Conservation (phyloP, 1,284 basidiomycete species). For the Cryptococcus maquisensis region DNA sequence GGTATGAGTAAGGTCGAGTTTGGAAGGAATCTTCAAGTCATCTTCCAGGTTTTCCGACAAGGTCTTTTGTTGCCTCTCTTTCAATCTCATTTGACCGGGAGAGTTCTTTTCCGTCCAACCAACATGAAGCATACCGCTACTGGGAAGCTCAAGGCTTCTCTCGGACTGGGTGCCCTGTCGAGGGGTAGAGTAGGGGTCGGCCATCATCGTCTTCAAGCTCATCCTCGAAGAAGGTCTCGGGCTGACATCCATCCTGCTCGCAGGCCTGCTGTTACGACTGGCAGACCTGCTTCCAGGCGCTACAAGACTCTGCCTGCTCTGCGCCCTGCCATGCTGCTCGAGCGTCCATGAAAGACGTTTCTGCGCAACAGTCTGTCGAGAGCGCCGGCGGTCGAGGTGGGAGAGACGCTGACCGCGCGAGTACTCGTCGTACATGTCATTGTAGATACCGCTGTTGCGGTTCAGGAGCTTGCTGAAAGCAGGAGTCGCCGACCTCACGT, state of each 20-base stretch:
- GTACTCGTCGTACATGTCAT: constrained; percentile 41
- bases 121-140: constrained; percentile 1
- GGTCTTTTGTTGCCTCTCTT: constrained; percentile 10
- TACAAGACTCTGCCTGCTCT: constrained; percentile 11
- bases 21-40: constrained; percentile 16
- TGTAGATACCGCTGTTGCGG: constrained; percentile 28
- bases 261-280: constrained; percentile 6
- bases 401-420: constrained; percentile 15
- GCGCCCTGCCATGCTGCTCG: constrained; percentile 15
- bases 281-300: constrained; percentile 6
- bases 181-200: neutral
- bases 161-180: neutral
- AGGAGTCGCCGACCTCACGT: constrained; percentile 20
- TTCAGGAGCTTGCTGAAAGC: constrained; percentile 15
- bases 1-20: constrained; percentile 9
- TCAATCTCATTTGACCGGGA: neutral
- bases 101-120: constrained; percentile 6
- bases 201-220: neutral
- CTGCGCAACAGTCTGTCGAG: constrained; percentile 20
- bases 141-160: neutral
- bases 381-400: neutral
- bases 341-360: constrained; percentile 31
- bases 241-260: constrained; percentile 1
- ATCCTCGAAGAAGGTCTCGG: neutral
- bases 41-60: constrained; percentile 20